A percentile compares a stretch with the other conserved stretches of the same genome.
These are phyloP conservation scores for Fusarium nisikadoi DNA, from an alignment of 2,329 filamentous ascomycete genomes.

Conservation along the genomic window DNA sequence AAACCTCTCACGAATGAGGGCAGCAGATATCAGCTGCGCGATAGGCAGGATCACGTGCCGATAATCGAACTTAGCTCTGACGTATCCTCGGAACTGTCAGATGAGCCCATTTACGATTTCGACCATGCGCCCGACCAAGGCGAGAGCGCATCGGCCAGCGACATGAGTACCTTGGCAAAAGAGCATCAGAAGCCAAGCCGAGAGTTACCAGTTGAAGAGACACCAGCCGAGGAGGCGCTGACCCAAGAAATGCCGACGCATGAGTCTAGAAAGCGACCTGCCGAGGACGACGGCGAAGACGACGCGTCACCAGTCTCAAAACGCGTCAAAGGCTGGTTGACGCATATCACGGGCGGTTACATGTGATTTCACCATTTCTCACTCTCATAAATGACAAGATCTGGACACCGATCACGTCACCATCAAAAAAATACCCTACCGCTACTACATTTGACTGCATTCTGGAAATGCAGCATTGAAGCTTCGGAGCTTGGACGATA, in stretches of 20 bases:
- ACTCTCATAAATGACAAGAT: background rate
- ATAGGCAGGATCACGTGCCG: background rate
- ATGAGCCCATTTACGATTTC: background rate
- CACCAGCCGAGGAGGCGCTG: background rate
- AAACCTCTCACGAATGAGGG: background rate
- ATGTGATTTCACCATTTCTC: background rate
- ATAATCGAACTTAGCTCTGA: conserved; percentile 3
- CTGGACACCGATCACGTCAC: background rate
- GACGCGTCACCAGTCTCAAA: conserved; percentile 17
- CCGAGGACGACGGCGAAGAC: conserved; percentile 2
- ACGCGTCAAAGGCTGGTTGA: conserved; percentile 15
- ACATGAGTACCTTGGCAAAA: background rate
- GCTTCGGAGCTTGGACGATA: background rate
- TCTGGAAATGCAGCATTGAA: background rate
- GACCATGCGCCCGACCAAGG: background rate
- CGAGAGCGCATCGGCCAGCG: conserved; percentile 16
- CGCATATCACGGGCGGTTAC: conserved; percentile 8
- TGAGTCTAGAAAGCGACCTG: conserved; percentile 3
- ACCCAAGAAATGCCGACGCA: background rate
- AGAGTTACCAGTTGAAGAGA: background rate
- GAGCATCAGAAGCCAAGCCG: background rate
- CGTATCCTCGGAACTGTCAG: background rate
- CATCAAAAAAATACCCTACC: background rate
- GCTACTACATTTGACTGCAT: background rate
- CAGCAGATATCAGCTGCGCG: background rate